phyloP scores from a whole-genome alignment of 495 filamentous ascomycete genomes.

The Usnea hakonensis region DNA sequence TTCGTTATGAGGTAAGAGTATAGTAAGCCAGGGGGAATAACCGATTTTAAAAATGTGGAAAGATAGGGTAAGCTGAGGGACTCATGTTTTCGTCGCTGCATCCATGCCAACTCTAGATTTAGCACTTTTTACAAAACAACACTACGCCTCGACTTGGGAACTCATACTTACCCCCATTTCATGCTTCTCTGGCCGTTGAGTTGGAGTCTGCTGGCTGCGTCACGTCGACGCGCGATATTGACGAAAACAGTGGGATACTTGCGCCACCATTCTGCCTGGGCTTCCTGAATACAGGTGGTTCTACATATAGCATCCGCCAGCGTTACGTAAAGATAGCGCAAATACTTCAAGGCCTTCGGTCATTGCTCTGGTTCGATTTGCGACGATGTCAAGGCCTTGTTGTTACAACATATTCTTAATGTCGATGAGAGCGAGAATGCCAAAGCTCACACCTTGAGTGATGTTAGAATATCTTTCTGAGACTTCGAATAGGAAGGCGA shows the following conservation, averaged over 20 bases:
- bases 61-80: background rate
- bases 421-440: background rate
- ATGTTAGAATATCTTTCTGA: background rate
- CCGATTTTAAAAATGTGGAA: background rate
- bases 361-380: background rate
- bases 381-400: background rate
- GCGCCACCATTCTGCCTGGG: background rate
- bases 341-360: background rate
- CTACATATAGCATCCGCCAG: background rate
- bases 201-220: background rate
- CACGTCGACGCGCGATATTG: background rate
- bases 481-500: background rate
- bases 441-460: background rate
- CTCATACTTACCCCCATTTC: background rate
- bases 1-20: background rate
- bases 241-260: background rate
- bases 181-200: background rate
- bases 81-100: background rate
- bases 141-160: background rate
- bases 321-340: background rate
- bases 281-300: background rate
- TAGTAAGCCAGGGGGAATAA: background rate
- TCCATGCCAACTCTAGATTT: background rate
- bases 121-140: background rate
- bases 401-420: background rate